phyloP scores from a whole-genome alignment of 139 green algal genomes.

The Haematococcus sp. region DNA sequence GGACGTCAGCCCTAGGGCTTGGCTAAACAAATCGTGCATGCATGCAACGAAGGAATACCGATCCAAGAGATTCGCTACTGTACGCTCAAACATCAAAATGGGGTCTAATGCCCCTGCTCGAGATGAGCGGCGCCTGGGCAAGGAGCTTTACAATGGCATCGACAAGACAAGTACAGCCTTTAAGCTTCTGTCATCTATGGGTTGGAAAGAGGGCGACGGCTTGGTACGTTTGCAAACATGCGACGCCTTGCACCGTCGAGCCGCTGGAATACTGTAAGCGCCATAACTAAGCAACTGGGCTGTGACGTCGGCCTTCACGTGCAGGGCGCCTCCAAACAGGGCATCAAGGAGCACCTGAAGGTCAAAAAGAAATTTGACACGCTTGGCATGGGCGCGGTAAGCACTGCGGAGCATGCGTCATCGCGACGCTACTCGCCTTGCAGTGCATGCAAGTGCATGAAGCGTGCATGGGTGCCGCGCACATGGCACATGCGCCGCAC shows the following conservation, averaged over 20 bases:
- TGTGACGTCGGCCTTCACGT: neutral
- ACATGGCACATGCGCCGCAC: neutral
- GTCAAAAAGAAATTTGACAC: conserved; percentile 86
- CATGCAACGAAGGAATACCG: neutral
- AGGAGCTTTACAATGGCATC: conserved; percentile 50
- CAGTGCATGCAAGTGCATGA: neutral
- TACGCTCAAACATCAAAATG: neutral
- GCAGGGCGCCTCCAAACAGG: conserved; percentile 73
- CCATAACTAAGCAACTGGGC: neutral
- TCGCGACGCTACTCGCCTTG: neutral
- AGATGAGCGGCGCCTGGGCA: too few species aligned
- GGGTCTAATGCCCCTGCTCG: too few species aligned
- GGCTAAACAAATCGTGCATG: neutral
- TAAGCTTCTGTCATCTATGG: conserved; percentile 71
- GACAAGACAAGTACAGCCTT: conserved; percentile 71
- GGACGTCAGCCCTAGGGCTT: too few species aligned
- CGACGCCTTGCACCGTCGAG: neutral
- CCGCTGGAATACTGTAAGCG: neutral
- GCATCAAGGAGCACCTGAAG: conserved; percentile 80
- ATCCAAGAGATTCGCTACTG: neutral
- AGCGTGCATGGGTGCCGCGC: too few species aligned
- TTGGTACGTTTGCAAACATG: conserved; percentile 45
- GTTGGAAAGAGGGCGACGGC: conserved; percentile 83
- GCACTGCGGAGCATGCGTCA: neutral
- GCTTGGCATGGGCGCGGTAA: conserved; percentile 71